These are phyloP conservation scores for Lophiostoma macrostomum DNA, from an alignment of 495 filamentous ascomycete species.

Conservation along the genomic window DNA sequence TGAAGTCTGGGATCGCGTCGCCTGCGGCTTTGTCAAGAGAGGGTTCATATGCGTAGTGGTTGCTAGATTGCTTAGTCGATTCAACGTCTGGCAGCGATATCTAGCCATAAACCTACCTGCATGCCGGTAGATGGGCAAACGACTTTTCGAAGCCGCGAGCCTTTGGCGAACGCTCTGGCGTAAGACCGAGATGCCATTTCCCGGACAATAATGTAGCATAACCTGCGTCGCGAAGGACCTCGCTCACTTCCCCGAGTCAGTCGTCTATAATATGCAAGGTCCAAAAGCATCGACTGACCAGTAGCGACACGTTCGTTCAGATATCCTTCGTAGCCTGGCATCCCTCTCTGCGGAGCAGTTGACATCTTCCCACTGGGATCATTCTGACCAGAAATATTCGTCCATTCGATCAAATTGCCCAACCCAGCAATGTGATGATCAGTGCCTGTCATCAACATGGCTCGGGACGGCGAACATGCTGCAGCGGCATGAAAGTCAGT, in stretches of 20 bases:
- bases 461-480: constrained; percentile 61
- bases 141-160: constrained; percentile 41
- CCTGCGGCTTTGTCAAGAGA: constrained; percentile 37
- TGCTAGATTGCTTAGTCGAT: too few species aligned
- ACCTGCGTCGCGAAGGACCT: constrained; percentile 59
- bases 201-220: constrained; percentile 63
- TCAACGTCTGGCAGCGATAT: too few species aligned
- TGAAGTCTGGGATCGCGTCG: constrained; percentile 37
- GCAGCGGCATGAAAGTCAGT: constrained; percentile 63
- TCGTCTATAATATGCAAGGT: too few species aligned
- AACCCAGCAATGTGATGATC: constrained; percentile 53
- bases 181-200: constrained; percentile 53
- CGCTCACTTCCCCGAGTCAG: too few species aligned
- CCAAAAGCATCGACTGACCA: too few species aligned
- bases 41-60: constrained; percentile 62
- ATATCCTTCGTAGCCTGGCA: constrained; percentile 66
- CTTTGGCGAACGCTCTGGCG: constrained; percentile 32
- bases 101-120: too few species aligned
- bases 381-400: constrained; percentile 37
- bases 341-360: constrained; percentile 42
- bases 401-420: constrained; percentile 41
- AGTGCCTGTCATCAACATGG: constrained; percentile 55
- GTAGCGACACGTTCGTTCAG: constrained; percentile 59
- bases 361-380: constrained; percentile 41
- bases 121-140: constrained; percentile 55